phyloP scores from a whole-genome alignment of 257 asterid species.

The Gardenia jasminoides region DNA sequence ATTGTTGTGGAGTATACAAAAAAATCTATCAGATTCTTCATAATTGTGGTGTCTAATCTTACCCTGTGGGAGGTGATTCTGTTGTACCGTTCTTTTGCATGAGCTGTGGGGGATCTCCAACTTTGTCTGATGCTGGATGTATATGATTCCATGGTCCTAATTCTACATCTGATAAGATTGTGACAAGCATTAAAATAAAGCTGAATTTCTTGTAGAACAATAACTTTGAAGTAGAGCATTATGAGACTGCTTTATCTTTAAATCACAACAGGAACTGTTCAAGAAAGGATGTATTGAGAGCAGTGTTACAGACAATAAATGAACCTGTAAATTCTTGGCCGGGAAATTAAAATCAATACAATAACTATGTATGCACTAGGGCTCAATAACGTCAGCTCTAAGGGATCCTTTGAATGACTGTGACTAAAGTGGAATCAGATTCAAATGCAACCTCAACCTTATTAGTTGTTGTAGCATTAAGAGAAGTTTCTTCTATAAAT shows the following conservation, averaged over 20 bases:
- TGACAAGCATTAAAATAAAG: not conserved
- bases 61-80: not conserved
- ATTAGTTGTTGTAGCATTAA: not conserved
- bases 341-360: not conserved
- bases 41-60: not conserved
- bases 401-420: constrained; percentile 1
- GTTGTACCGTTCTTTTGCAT: not conserved
- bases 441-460: constrained; percentile 5
- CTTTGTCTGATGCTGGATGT: not conserved
- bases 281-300: not conserved
- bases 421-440: constrained; percentile 19
- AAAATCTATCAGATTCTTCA: not conserved
- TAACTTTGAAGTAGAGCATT: not conserved
- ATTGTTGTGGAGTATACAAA: not conserved
- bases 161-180: not conserved
- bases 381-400: not conserved
- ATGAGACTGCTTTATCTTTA: not conserved
- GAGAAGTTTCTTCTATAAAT: constrained; percentile 26
- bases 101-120: too few relatives aligned
- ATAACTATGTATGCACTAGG: not conserved
- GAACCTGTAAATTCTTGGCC: not conserved
- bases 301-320: not conserved
- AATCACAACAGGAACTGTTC: not conserved
- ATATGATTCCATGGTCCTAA: not conserved
- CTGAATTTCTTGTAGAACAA: not conserved